These are phyloP conservation scores for Trypanosoma rangeli DNA, from an alignment of 208 protist genomes.

Conservation along the genomic window DNA sequence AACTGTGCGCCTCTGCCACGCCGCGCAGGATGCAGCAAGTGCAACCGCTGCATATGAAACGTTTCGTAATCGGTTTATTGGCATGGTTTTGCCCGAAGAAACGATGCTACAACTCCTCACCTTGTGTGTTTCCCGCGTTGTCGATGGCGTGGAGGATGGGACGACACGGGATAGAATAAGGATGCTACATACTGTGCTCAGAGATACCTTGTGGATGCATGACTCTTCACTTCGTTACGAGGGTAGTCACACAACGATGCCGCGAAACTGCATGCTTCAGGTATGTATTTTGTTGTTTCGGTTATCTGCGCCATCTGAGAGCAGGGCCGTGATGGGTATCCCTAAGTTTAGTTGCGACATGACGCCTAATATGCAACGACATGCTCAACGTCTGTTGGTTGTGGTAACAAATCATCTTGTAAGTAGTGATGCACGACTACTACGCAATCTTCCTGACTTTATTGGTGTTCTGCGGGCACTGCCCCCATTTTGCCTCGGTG, in stretches of 20 bases:
- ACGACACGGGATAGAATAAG: background rate
- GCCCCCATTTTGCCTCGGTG: background rate
- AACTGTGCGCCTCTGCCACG: slow-evolving; percentile 25
- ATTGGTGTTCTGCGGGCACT: slow-evolving; percentile 19
- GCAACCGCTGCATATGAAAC: slow-evolving; percentile 22
- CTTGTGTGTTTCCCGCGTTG: slow-evolving; percentile 11
- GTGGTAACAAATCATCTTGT: slow-evolving; percentile 11
- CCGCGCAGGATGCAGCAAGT: slow-evolving; percentile 21
- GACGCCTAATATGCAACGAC: slow-evolving; percentile 3
- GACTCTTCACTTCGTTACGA: background rate
- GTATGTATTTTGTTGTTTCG: slow-evolving; percentile 12
- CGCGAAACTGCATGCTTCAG: slow-evolving; percentile 1
- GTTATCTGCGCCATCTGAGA: background rate
- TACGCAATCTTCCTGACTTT: slow-evolving; percentile 15
- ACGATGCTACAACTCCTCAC: slow-evolving; percentile 32
- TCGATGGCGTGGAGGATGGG: background rate
- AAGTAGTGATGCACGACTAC: slow-evolving; percentile 1
- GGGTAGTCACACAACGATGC: no score
- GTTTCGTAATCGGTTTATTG: slow-evolving; percentile 19
- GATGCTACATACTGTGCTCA: slow-evolving; percentile 10
- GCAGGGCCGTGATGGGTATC: background rate
- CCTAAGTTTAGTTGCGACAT: slow-evolving; percentile 6
- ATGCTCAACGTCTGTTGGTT: background rate
- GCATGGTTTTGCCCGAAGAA: slow-evolving; percentile 19
- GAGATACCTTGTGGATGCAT: slow-evolving; percentile 25